A percentile compares a stretch with the other conserved stretches of the same genome.
Conservation (phyloP, 257 asterid genomes). For the Perilla frutescens region DNA sequence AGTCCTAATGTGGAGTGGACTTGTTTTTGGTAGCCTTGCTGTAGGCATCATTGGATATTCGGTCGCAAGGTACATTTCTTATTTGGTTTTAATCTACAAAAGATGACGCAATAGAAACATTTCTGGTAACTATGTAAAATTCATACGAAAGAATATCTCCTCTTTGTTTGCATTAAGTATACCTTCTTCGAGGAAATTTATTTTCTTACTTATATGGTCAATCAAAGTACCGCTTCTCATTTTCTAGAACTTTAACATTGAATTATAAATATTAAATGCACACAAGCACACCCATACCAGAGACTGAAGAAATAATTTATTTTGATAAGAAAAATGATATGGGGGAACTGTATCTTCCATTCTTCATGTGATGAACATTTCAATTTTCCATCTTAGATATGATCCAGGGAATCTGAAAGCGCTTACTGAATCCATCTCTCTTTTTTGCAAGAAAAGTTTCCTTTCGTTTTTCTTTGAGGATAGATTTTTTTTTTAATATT, state of each 20-base stretch:
- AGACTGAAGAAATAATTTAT: neutral
- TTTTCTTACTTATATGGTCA: neutral
- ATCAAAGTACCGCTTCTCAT: neutral
- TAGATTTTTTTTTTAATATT: no score
- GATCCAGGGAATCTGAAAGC: no score
- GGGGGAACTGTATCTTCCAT: slow-evolving; percentile 1
- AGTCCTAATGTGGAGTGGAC: slow-evolving; percentile 74
- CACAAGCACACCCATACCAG: neutral
- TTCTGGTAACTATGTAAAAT: neutral
- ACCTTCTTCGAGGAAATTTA: neutral
- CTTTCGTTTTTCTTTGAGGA: no score
- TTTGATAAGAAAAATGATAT: neutral
- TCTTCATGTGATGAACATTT: neutral
- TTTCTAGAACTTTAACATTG: neutral
- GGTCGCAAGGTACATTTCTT: slow-evolving; percentile 65
- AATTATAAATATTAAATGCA: neutral
- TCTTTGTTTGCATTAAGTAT: neutral
- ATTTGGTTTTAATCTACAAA: neutral
- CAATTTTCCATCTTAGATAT: neutral
- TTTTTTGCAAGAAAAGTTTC: neutral
- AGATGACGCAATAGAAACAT: slow-evolving; percentile 12
- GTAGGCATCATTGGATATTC: slow-evolving; percentile 78
- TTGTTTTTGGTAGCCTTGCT: slow-evolving; percentile 74
- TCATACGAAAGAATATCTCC: neutral
- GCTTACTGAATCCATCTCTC: neutral